These are phyloP conservation scores for Pholiota conissans DNA, from an alignment of 768 basidiomycete genomes.

Conservation along the genomic window DNA sequence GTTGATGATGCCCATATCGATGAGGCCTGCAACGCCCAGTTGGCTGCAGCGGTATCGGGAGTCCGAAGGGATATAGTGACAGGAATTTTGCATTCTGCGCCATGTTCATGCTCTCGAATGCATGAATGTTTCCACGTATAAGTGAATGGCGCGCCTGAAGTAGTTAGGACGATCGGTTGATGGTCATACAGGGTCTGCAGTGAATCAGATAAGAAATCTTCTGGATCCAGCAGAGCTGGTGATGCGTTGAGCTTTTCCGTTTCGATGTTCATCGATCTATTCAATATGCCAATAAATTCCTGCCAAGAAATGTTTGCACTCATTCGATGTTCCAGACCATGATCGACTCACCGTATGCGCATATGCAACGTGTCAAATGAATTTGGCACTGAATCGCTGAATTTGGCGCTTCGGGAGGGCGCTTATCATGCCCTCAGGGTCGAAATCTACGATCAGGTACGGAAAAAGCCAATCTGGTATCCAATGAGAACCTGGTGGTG, in stretches of 20 bases:
- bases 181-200: conserved; percentile 63
- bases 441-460: background rate
- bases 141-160: conserved; percentile 48
- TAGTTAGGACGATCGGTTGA: conserved; percentile 58
- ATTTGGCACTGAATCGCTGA: background rate
- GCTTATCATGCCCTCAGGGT: background rate
- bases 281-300: background rate
- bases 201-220: conserved; percentile 70
- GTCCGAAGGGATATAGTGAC: conserved; percentile 45
- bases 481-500: background rate
- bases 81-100: conserved; percentile 3
- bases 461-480: background rate
- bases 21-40: conserved; percentile 78
- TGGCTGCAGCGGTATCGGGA: conserved; percentile 65
- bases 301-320: background rate
- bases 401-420: background rate
- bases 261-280: background rate
- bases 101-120: conserved; percentile 1
- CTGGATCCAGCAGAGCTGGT: conserved; percentile 36
- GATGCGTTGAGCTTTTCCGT: background rate
- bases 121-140: conserved; percentile 31
- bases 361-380: no score
- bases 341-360: background rate
- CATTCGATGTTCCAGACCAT: background rate
- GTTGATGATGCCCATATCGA: conserved; percentile 73